phyloP scores from a whole-genome alignment of 2,329 filamentous ascomycete genomes.

The Cadophora sp. region DNA sequence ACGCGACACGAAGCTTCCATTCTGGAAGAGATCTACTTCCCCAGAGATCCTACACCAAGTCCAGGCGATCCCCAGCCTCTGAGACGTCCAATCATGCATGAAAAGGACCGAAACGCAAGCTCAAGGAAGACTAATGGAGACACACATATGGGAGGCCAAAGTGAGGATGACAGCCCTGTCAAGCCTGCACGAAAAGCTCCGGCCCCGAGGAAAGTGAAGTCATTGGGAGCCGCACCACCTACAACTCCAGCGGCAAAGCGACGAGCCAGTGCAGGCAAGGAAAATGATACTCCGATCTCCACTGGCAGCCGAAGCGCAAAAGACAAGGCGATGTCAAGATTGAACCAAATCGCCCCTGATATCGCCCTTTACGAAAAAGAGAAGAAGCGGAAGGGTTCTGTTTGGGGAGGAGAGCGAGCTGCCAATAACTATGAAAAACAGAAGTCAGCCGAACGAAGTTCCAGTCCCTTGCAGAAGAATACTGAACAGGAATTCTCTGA shows the following conservation, averaged over 20 bases:
- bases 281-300: constrained; percentile 82
- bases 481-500: constrained; percentile 51
- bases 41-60: constrained; percentile 48
- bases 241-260: constrained; percentile 60
- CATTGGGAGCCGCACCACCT: constrained; percentile 19
- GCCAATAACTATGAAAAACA: constrained; percentile 64
- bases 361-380: constrained; percentile 94
- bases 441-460: constrained; percentile 44
- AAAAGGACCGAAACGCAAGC: constrained; percentile 48
- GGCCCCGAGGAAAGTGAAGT: constrained; percentile 21
- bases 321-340: constrained; percentile 75
- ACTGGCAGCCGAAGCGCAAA: constrained; percentile 88
- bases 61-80: constrained; percentile 55
- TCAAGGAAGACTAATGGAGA: constrained; percentile 26
- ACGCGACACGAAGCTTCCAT: constrained; percentile 74
- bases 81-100: constrained; percentile 54
- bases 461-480: constrained; percentile 49
- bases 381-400: constrained; percentile 72
- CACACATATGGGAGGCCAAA: constrained; percentile 23
- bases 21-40: constrained; percentile 71
- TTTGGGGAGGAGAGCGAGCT: constrained; percentile 69
- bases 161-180: constrained; percentile 27
- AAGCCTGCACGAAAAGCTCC: constrained; percentile 21
- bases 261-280: constrained; percentile 69
- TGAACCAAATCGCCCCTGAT: constrained; percentile 82